Evolutionary conservation across 345 rosid genomes (phyloP).

Genomic region (Eucalyptus pauciflora): DNA sequence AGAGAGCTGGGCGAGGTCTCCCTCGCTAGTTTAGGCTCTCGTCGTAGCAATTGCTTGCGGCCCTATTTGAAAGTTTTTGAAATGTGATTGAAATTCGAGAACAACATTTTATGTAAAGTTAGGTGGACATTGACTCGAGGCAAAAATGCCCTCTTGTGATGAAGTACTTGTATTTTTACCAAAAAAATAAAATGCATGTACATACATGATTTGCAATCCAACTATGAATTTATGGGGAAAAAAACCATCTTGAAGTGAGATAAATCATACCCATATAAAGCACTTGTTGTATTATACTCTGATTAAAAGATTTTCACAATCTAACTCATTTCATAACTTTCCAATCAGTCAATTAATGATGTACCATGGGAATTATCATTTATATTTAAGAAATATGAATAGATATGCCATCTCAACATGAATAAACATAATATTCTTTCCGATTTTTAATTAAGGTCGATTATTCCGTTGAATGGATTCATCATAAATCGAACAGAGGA

Average conservation of each 20-base stretch:
- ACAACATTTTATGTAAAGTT: neutral
- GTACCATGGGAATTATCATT: neutral
- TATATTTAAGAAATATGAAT: neutral
- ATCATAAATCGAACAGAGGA: neutral
- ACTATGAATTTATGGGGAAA: no score
- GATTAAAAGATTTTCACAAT: neutral
- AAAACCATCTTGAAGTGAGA: neutral
- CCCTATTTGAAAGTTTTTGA: neutral
- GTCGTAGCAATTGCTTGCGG: neutral
- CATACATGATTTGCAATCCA: neutral
- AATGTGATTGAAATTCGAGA: neutral
- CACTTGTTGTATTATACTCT: neutral
- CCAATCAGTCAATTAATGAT: neutral
- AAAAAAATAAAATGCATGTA: neutral
- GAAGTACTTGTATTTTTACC: neutral
- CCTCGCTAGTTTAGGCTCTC: neutral
- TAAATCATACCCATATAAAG: rapidly evolving
- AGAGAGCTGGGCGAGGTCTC: neutral
- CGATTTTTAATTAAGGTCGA: neutral
- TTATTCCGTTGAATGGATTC: neutral
- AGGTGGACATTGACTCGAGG: neutral
- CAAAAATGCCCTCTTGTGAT: neutral
- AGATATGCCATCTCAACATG: neutral
- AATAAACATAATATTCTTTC: neutral
- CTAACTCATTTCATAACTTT: neutral